Evolutionary conservation across 1,284 basidiomycete genomes (phyloP).

Genomic region (Coriolopsis trogii): DNA sequence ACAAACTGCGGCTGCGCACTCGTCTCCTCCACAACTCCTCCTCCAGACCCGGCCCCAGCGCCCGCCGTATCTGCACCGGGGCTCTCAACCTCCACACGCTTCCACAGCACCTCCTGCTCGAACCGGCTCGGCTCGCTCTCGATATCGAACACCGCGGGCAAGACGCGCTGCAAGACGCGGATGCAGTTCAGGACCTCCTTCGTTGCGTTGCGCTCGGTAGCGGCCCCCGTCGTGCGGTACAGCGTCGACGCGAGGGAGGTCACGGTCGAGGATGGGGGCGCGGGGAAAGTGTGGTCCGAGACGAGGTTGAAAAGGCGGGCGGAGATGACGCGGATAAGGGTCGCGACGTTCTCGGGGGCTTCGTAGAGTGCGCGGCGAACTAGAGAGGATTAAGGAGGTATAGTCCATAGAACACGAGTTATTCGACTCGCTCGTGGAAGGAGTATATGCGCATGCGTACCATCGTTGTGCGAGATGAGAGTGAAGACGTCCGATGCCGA

Average conservation of each 20-base stretch:
- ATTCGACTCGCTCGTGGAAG: neutral
- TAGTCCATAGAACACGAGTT: neutral
- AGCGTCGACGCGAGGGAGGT: constrained; percentile 70
- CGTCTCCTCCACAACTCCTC: constrained; percentile 34
- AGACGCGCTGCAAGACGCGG: constrained; percentile 82
- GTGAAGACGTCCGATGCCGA: constrained; percentile 88
- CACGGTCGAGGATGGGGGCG: constrained; percentile 54
- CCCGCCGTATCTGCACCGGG: too few species aligned
- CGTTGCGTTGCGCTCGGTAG: constrained; percentile 66
- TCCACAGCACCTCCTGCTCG: constrained; percentile 77
- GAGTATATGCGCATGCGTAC: constrained; percentile 48
- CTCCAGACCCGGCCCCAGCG: constrained; percentile 29
- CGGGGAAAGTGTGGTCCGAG: constrained; percentile 83
- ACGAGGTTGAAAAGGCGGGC: constrained; percentile 80
- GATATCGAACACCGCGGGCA: constrained; percentile 86
- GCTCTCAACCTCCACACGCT: constrained; percentile 50
- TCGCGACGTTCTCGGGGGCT: constrained; percentile 84
- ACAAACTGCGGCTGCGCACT: constrained; percentile 66
- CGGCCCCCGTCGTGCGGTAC: constrained; percentile 52
- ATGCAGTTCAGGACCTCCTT: constrained; percentile 89
- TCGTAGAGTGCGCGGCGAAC: constrained; percentile 82
- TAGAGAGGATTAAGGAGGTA: constrained; percentile 31
- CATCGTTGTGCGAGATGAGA: constrained; percentile 82
- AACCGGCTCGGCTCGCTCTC: constrained; percentile 72
- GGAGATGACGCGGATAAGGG: constrained; percentile 77